Evolutionary conservation across 495 filamentous ascomycete genomes (phyloP).

Genomic region (Trichoderma asperelloides): DNA sequence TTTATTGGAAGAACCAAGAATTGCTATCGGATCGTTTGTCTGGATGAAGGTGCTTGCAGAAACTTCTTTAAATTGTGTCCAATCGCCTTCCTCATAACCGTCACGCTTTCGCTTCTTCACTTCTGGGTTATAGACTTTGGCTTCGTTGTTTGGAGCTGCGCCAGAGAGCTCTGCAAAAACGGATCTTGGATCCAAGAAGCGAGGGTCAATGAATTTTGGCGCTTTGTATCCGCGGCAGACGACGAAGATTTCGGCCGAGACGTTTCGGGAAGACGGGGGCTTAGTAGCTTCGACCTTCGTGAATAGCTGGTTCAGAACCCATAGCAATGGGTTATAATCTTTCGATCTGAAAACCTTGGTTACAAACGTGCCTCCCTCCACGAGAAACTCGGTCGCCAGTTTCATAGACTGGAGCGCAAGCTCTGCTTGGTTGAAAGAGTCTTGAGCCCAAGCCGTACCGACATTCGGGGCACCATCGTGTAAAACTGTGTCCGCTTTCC

Average conservation of each 20-base stretch:
- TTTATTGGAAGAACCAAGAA: constrained; percentile 78
- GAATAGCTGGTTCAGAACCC: constrained; percentile 98
- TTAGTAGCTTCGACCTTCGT: constrained; percentile 92
- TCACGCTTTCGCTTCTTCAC: constrained; percentile 93
- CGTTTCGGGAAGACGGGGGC: constrained; percentile 88
- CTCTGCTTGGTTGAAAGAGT: constrained; percentile 96
- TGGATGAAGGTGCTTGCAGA: constrained; percentile 90
- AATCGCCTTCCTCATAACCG: constrained; percentile 95
- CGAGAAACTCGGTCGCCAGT: constrained; percentile 86
- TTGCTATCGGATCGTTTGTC: constrained; percentile 89
- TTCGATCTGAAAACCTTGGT: constrained; percentile 98
- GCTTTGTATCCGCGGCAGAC: constrained; percentile 86
- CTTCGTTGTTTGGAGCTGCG: constrained; percentile 89
- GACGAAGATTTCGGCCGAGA: constrained; percentile 96
- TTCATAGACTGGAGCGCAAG: constrained; percentile 86
- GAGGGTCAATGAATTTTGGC: constrained; percentile 84
- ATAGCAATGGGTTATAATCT: constrained; percentile 90
- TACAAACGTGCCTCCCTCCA: constrained; percentile 86
- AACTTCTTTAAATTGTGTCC: constrained; percentile 82
- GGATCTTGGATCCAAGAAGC: constrained; percentile 79
- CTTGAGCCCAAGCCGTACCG: constrained; percentile 95
- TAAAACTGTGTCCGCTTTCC: constrained; percentile 95
- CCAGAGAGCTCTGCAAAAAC: constrained; percentile 93
- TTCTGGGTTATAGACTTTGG: constrained; percentile 95
- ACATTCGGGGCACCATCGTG: constrained; percentile 98